These are phyloP conservation scores for Colletotrichum limetticola DNA, from an alignment of 2,329 filamentous ascomycete species.

Conservation along the genomic window DNA sequence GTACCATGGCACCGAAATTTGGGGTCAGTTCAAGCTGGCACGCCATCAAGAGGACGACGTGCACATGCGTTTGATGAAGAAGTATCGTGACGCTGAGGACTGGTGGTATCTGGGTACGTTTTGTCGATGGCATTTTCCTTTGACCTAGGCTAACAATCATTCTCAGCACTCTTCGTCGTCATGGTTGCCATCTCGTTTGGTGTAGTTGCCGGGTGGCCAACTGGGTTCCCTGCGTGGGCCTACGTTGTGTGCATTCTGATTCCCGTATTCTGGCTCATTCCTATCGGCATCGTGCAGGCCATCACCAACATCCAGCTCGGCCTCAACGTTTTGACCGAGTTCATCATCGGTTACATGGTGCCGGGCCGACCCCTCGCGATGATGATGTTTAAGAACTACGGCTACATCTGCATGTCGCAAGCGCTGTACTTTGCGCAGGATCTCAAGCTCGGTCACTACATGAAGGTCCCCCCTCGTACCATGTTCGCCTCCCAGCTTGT, in stretches of 20 bases:
- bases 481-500: slow-evolving; percentile 70
- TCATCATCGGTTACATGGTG: slow-evolving; percentile 78
- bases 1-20: slow-evolving; percentile 67
- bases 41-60: slow-evolving; percentile 68
- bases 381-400: slow-evolving; percentile 84
- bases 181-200: slow-evolving; percentile 67
- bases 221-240: slow-evolving; percentile 68
- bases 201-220: slow-evolving; percentile 65
- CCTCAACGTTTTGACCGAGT: slow-evolving; percentile 78
- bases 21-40: slow-evolving; percentile 64
- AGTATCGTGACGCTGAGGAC: slow-evolving; percentile 67
- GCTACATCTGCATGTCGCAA: slow-evolving; percentile 75
- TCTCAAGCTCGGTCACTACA: slow-evolving; percentile 76
- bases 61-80: slow-evolving; percentile 71
- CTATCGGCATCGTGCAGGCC: slow-evolving; percentile 70
- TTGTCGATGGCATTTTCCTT: slow-evolving; percentile 29
- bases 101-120: slow-evolving; percentile 67
- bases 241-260: slow-evolving; percentile 67
- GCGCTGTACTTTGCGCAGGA: slow-evolving; percentile 74
- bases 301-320: slow-evolving; percentile 73
- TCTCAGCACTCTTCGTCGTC: slow-evolving; percentile 56
- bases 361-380: slow-evolving; percentile 76
- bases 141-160: neutral
- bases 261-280: slow-evolving; percentile 68
- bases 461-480: slow-evolving; percentile 71